phyloP scores from a whole-genome alignment of 768 basidiomycete species.

The Leccinum truebloodii region DNA sequence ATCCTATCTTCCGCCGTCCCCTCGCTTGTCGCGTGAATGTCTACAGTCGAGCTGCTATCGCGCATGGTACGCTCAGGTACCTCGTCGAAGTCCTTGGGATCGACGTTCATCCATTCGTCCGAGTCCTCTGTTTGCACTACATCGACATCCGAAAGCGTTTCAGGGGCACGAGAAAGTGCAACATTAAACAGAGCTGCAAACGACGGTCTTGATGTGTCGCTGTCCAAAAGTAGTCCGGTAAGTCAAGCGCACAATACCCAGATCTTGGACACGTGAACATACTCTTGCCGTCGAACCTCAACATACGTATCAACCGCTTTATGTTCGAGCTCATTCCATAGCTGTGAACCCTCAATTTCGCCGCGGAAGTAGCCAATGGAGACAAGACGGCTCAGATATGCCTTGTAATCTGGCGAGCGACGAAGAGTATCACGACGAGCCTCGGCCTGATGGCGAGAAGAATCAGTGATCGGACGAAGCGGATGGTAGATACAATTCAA shows the following conservation, averaged over 20 bases:
- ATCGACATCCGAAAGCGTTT: constrained; percentile 20
- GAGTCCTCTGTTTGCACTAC: constrained; percentile 54
- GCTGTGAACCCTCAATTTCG: constrained; percentile 73
- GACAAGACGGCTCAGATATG: constrained; percentile 68
- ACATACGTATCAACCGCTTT: constrained; percentile 71
- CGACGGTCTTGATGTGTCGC: constrained; percentile 64
- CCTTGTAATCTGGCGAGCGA: constrained; percentile 63
- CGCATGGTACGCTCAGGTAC: constrained; percentile 52
- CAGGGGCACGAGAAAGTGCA: constrained; percentile 51
- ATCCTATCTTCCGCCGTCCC: constrained; percentile 42
- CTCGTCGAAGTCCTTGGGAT: constrained; percentile 73
- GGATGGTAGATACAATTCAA: not conserved
- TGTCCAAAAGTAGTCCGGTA: constrained; percentile 24
- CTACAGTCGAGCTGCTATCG: constrained; percentile 12
- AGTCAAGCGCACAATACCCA: not conserved
- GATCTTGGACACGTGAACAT: constrained; percentile 31
- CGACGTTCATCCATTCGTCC: constrained; percentile 87
- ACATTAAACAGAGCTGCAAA: constrained; percentile 74
- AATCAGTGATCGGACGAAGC: not conserved
- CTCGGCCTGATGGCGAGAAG: constrained; percentile 44
- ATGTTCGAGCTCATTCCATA: constrained; percentile 73
- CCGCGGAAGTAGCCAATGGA: constrained; percentile 74
- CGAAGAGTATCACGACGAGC: constrained; percentile 69
- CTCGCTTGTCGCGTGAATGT: constrained; percentile 40
- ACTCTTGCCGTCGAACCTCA: constrained; percentile 66